A percentile compares a stretch with the other conserved stretches of the same genome.
Conservation (phyloP, 1,139 yeast species). For the Yamadazyma buinensis region DNA sequence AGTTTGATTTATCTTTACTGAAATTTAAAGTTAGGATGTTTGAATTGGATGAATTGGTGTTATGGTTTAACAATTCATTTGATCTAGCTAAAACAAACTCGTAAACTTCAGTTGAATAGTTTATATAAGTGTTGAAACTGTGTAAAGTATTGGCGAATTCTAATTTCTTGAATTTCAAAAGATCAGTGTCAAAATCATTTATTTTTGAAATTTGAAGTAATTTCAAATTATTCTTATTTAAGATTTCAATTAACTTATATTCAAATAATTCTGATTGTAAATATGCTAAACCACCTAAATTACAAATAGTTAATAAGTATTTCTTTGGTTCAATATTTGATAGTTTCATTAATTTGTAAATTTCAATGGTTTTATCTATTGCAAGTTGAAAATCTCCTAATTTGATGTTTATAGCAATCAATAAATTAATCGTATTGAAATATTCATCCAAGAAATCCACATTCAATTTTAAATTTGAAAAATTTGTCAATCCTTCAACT, state of each 20-base stretch:
- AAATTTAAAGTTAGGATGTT: not conserved
- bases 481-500: too few relatives aligned
- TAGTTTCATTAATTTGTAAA: conserved; percentile 70
- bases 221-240: conserved; percentile 21
- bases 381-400: conserved; percentile 67
- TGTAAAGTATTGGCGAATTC: not conserved
- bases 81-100: conserved; percentile 50
- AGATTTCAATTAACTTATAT: conserved; percentile 33
- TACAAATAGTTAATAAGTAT: conserved; percentile 62
- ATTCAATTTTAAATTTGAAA: conserved; percentile 1
- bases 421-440: conserved; percentile 68
- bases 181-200: not conserved
- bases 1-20: not conserved
- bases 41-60: not conserved
- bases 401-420: conserved; percentile 63
- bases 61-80: conserved; percentile 12
- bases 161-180: not conserved
- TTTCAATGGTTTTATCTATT: conserved; percentile 56
- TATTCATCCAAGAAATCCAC: conserved; percentile 69
- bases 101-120: conserved; percentile 3
- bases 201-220: not conserved
- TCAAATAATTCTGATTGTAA: conserved; percentile 69
- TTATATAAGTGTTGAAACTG: conserved; percentile 1
- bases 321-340: conserved; percentile 70
- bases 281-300: conserved; percentile 68